Conservation (phyloP, 2,329 filamentous ascomycete genomes). For the Claviceps quebecensis region DNA sequence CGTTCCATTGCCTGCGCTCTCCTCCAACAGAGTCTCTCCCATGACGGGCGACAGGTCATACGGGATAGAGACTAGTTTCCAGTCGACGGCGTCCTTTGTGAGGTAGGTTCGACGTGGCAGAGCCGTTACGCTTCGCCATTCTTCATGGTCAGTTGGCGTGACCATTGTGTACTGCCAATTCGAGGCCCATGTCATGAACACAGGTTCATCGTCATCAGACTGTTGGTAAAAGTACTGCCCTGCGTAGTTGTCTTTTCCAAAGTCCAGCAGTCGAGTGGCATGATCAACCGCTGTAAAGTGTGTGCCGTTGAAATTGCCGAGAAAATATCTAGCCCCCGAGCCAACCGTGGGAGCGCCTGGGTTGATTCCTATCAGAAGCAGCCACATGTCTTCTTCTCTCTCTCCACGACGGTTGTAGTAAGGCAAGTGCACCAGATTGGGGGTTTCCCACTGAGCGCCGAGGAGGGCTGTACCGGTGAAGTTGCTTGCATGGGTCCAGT, state of each 20-base stretch:
- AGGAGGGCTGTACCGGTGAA: constrained; percentile 39
- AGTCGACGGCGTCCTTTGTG: constrained; percentile 35
- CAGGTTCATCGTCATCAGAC: no score
- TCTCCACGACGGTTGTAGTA: no score
- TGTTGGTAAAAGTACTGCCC: no score
- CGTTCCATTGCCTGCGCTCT: constrained; percentile 31
- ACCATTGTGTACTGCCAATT: constrained; percentile 20
- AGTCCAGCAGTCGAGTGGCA: no score
- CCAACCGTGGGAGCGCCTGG: constrained; percentile 43
- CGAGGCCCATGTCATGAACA: constrained; percentile 17
- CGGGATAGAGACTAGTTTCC: constrained; percentile 13
- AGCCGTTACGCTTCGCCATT: constrained; percentile 20
- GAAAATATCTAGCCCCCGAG: constrained; percentile 40
- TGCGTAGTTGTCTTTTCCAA: no score
- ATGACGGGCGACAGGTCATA: constrained; percentile 34
- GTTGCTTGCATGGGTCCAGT: constrained; percentile 31
- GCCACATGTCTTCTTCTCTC: constrained; percentile 11
- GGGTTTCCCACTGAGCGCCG: constrained; percentile 48
- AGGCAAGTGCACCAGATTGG: constrained; percentile 29
- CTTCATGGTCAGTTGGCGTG: constrained; percentile 17
- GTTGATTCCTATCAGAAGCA: constrained; percentile 40
- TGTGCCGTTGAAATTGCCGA: no score
- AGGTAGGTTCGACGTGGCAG: constrained; percentile 35
- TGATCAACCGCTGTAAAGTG: no score
- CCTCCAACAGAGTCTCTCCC: constrained; percentile 28